phyloP scores from a whole-genome alignment of 257 asterid genomes.

The Rauvolfia tetraphylla region DNA sequence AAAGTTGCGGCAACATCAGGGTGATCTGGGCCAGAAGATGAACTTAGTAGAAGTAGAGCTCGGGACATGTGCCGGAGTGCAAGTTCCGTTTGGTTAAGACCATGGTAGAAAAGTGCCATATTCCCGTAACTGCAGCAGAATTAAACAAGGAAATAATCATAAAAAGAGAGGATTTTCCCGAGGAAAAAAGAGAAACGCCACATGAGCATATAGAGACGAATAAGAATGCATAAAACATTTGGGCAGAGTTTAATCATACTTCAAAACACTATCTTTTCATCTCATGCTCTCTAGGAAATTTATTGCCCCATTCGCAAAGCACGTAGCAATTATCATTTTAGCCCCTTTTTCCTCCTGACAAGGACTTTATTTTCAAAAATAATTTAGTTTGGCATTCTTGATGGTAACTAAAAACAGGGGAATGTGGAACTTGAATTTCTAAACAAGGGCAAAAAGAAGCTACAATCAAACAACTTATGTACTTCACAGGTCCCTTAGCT shows the following conservation, averaged over 20 bases:
- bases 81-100: conserved; percentile 91
- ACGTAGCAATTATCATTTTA: neutral
- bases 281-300: neutral
- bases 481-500: neutral
- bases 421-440: neutral
- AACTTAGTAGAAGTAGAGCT: conserved; percentile 70
- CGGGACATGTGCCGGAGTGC: conserved; percentile 94
- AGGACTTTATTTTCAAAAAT: neutral
- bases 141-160: conserved; percentile 1
- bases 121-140: conserved; percentile 76
- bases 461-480: neutral
- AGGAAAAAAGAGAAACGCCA: neutral
- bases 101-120: conserved; percentile 97
- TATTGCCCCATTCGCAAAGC: neutral
- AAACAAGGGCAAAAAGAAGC: neutral
- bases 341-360: neutral
- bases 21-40: conserved; percentile 93
- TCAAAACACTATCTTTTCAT: neutral
- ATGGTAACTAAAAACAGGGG: neutral
- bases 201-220: neutral
- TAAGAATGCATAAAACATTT: neutral
- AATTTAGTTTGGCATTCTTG: neutral
- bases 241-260: neutral
- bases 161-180: neutral
- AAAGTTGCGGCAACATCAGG: conserved; percentile 97